Evolutionary conservation across 192 early-diverging fungal species (phyloP).

Genomic region (Bifiguratus adelaidae): DNA sequence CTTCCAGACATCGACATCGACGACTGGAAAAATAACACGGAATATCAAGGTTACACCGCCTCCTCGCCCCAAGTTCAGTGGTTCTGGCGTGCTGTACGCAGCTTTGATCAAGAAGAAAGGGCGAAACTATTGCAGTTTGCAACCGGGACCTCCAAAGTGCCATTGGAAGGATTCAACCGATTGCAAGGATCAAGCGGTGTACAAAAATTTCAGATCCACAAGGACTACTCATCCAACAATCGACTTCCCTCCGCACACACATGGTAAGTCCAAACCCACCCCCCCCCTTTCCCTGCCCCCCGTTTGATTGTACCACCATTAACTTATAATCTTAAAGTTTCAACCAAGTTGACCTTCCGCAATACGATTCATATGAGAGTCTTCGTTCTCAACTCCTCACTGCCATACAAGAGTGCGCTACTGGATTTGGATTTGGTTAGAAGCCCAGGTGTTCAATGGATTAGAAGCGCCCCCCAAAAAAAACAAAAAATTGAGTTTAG

Average conservation of each 20-base stretch:
- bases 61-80: constrained; percentile 89
- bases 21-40: constrained; percentile 98
- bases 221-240: constrained; percentile 76
- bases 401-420: constrained; percentile 87
- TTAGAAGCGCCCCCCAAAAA: too few species aligned
- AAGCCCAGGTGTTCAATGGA: too few species aligned
- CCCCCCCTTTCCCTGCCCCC: not conserved
- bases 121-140: constrained; percentile 97
- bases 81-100: constrained; percentile 98
- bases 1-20: constrained; percentile 99
- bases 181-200: constrained; percentile 90
- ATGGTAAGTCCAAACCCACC: constrained; percentile 48
- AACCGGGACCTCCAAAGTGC: constrained; percentile 96
- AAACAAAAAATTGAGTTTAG: too few species aligned
- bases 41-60: constrained; percentile 84
- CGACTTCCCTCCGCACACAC: constrained; percentile 97
- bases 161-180: constrained; percentile 88
- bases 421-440: constrained; percentile 85
- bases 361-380: constrained; percentile 86
- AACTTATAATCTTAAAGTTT: constrained; percentile 37
- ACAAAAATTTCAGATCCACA: constrained; percentile 99
- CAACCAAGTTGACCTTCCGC: constrained; percentile 95
- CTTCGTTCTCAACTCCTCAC: constrained; percentile 71
- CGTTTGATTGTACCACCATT: constrained; percentile 2
- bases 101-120: constrained; percentile 94